Conservation (phyloP, 129 eudicot species). For the Glebionis coronaria region DNA sequence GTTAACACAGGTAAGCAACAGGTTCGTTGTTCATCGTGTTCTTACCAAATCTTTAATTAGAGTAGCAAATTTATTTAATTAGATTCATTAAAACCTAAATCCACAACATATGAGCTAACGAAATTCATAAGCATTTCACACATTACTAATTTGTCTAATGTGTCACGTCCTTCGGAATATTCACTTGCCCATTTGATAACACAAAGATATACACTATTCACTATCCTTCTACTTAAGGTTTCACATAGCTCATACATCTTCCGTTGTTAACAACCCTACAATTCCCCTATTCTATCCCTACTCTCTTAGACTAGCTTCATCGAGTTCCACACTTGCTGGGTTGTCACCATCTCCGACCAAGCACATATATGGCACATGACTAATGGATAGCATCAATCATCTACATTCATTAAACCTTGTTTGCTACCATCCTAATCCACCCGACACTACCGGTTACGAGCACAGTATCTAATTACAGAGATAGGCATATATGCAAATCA, state of each 20-base stretch:
- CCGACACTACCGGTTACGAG: not conserved
- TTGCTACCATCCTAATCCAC: not conserved
- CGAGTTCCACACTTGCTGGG: not conserved
- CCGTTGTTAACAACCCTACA: constrained; percentile 15
- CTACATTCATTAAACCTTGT: not conserved
- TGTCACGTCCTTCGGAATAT: not conserved
- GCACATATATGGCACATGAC: constrained; percentile 1
- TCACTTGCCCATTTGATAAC: constrained; percentile 1
- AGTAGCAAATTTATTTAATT: not conserved
- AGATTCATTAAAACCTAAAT: not conserved
- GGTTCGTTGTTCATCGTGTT: not conserved
- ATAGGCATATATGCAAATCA: not conserved
- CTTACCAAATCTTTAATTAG: constrained; percentile 10
- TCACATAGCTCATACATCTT: constrained; percentile 6
- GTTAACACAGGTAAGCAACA: constrained; percentile 1
- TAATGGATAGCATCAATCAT: not conserved
- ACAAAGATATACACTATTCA: not conserved
- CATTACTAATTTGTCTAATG: not conserved
- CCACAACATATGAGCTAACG: not conserved
- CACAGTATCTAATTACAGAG: not conserved
- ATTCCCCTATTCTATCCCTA: not conserved
- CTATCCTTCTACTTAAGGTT: not conserved
- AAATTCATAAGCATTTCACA: not conserved
- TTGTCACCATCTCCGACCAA: constrained; percentile 20
- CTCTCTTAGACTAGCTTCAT: not conserved